A percentile compares a stretch with the other conserved stretches of the same genome.
Evolutionary conservation across 345 rosid species (phyloP).

Genomic region (Populus deltoides): DNA sequence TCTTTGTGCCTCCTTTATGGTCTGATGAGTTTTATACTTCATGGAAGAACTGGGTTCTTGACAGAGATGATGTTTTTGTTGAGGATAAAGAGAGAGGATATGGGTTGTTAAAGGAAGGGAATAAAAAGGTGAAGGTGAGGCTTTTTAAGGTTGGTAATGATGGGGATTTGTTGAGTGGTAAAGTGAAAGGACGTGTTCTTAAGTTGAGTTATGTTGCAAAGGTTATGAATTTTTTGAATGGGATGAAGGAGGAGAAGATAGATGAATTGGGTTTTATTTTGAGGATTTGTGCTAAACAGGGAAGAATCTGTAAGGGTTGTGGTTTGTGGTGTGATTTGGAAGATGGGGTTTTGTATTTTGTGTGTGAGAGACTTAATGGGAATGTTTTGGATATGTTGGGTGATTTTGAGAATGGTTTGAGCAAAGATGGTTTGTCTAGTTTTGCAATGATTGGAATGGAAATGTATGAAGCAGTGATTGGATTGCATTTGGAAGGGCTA

Average conservation of each 20-base stretch:
- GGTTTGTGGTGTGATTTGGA: slow-evolving; percentile 81
- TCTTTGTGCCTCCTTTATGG: slow-evolving; percentile 51
- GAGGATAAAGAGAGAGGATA: slow-evolving; percentile 7
- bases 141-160: slow-evolving; percentile 41
- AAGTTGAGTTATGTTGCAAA: slow-evolving; percentile 46
- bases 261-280: slow-evolving; percentile 47
- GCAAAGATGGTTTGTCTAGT: slow-evolving; percentile 35
- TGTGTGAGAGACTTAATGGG: slow-evolving; percentile 42
- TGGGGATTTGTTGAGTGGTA: slow-evolving; percentile 20
- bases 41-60: slow-evolving; percentile 65
- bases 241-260: slow-evolving; percentile 43
- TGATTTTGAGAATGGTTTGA: slow-evolving; percentile 20
- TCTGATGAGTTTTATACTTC: slow-evolving; percentile 54
- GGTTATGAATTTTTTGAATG: slow-evolving; percentile 54
- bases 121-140: slow-evolving; percentile 45
- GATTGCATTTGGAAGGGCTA: slow-evolving; percentile 55
- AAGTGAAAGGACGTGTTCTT: slow-evolving; percentile 35
- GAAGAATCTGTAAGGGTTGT: slow-evolving; percentile 42
- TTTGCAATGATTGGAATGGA: slow-evolving; percentile 65
- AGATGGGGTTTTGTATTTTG: slow-evolving; percentile 56
- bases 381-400: slow-evolving; percentile 20
- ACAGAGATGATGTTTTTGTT: slow-evolving; percentile 38
- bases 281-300: slow-evolving; percentile 20
- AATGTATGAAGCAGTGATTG: slow-evolving; percentile 61
- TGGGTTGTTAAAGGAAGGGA: slow-evolving; percentile 17